Evolutionary conservation across 164 flowering plant species (phyloP).

Genomic region (Tetrastigma voinierianum): DNA sequence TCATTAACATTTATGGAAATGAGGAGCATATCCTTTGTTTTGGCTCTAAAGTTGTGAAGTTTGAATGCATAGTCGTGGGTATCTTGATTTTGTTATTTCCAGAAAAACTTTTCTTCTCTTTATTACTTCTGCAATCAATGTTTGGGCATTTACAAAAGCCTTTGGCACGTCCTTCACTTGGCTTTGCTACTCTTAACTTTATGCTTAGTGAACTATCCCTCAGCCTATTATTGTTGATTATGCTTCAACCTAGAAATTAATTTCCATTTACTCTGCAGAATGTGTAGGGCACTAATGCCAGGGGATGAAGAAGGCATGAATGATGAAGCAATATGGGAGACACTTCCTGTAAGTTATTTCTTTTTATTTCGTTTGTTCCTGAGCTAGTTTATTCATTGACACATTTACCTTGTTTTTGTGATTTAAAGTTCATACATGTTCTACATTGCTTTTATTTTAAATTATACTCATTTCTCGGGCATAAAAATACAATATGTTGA

Average conservation of each 20-base stretch:
- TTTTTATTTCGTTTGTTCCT: neutral
- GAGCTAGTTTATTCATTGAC: neutral
- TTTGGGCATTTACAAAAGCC: too few relatives aligned
- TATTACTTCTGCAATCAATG: neutral
- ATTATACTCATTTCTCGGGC: too few relatives aligned
- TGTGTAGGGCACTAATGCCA: slow-evolving; percentile 95
- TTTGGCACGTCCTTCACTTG: too few relatives aligned
- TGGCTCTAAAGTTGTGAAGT: neutral
- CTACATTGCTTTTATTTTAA: too few relatives aligned
- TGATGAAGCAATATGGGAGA: slow-evolving; percentile 94
- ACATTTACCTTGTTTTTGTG: too few relatives aligned
- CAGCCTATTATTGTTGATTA: neutral
- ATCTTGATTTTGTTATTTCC: neutral
- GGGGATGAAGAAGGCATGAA: slow-evolving; percentile 90
- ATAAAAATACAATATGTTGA: too few relatives aligned
- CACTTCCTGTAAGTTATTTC: slow-evolving; percentile 78
- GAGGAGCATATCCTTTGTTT: neutral
- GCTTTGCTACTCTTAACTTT: neutral
- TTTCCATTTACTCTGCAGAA: slow-evolving; percentile 36
- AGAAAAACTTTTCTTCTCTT: neutral
- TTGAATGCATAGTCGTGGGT: neutral
- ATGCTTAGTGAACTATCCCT: neutral
- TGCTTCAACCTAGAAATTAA: neutral
- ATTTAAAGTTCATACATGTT: too few relatives aligned
- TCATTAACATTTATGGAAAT: neutral